These are phyloP conservation scores for Lichtheimia corymbifera DNA, from an alignment of 371 early-diverging fungal species.

Conservation along the genomic window DNA sequence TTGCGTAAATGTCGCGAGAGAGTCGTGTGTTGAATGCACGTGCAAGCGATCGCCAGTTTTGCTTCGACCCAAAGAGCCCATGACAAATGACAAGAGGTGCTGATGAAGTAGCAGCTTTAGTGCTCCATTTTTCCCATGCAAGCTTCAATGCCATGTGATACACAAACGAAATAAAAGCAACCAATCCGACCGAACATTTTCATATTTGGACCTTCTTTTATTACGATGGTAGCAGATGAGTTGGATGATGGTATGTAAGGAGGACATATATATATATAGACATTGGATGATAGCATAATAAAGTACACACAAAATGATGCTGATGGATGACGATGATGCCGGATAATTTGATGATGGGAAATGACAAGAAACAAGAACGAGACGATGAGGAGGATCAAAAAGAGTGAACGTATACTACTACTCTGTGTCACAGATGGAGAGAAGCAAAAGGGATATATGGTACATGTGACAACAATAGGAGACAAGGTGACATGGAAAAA, in stretches of 20 bases:
- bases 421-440: background rate
- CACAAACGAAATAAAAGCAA: background rate
- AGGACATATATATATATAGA: no score
- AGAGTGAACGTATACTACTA: background rate
- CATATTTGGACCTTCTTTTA: no score
- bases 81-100: slow-evolving; percentile 55
- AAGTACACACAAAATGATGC: no score
- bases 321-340: no score
- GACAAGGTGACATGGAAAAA: slow-evolving; percentile 1
- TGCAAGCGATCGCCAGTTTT: slow-evolving; percentile 86
- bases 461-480: background rate
- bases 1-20: slow-evolving; percentile 61
- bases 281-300: no score
- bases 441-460: slow-evolving; percentile 7
- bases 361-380: background rate
- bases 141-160: slow-evolving; percentile 11
- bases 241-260: no score
- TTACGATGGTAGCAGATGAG: no score
- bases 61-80: slow-evolving; percentile 93
- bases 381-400: background rate
- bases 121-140: slow-evolving; percentile 24
- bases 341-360: no score
- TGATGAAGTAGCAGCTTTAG: slow-evolving; percentile 8
- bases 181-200: no score
- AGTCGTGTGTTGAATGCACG: slow-evolving; percentile 68